Percentiles rank a stretch among this genome's conserved stretches.
Conservation (phyloP, 2,329 filamentous ascomycete species). For the Aureobasidium zeae region DNA sequence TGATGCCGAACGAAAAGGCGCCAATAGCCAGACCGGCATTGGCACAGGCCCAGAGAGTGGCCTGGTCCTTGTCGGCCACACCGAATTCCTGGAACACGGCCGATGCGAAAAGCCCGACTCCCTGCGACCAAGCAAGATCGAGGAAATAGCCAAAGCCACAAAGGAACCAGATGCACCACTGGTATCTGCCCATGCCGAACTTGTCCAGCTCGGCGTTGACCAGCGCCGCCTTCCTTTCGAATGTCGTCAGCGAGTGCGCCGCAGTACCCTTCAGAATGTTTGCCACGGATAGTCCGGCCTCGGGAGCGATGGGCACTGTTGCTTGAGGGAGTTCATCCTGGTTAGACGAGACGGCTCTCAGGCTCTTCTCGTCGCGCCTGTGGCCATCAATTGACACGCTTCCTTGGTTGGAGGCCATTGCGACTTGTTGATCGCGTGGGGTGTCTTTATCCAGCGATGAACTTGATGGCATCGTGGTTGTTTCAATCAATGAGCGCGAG, state of each 20-base stretch:
- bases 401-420: no score
- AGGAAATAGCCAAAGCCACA: conserved; percentile 49
- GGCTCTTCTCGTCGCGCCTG: conserved; percentile 3
- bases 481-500: no score
- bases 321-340: conserved; percentile 6
- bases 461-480: no score
- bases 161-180: conserved; percentile 33
- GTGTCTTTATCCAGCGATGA: no score
- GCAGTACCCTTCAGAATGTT: conserved; percentile 9
- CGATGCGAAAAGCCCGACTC: conserved; percentile 46
- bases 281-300: conserved; percentile 5
- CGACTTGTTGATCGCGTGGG: no score
- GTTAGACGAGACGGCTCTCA: background rate
- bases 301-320: conserved; percentile 1
- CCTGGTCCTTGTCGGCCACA: conserved; percentile 31
- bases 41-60: conserved; percentile 48
- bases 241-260: conserved; percentile 17
- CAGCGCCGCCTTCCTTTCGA: conserved; percentile 37
- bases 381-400: no score
- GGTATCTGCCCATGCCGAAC: conserved; percentile 46
- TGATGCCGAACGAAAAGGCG: conserved; percentile 47
- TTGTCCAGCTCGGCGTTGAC: conserved; percentile 42
- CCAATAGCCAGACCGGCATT: conserved; percentile 47
- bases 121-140: conserved; percentile 51
- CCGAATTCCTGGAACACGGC: conserved; percentile 49